These are phyloP conservation scores for Colletotrichum neosansevieriae DNA, from an alignment of 2,329 filamentous ascomycete species.

Conservation along the genomic window DNA sequence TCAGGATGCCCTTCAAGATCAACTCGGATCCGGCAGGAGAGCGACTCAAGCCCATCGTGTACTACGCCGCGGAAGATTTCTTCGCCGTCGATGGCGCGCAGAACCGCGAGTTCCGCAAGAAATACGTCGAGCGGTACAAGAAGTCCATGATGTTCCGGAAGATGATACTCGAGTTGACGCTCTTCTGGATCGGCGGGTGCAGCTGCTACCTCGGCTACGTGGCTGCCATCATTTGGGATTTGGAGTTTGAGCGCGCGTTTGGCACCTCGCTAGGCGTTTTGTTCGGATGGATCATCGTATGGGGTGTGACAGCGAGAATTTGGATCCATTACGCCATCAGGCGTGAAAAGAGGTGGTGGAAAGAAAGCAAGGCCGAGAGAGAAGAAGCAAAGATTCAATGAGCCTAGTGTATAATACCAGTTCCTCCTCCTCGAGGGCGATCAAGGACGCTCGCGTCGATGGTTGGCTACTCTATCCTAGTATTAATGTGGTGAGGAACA, in stretches of 20 bases:
- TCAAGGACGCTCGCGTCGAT: neutral
- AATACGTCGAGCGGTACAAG: slow-evolving; percentile 34
- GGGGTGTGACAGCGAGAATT: slow-evolving; percentile 31
- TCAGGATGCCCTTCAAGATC: slow-evolving; percentile 35
- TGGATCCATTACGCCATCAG: slow-evolving; percentile 37
- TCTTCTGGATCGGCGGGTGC: slow-evolving; percentile 39
- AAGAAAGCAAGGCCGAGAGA: slow-evolving; percentile 35
- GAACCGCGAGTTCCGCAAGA: slow-evolving; percentile 37
- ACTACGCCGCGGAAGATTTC: slow-evolving; percentile 39
- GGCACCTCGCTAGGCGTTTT: slow-evolving; percentile 32
- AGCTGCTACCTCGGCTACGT: slow-evolving; percentile 31
- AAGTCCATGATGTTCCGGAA: slow-evolving; percentile 39
- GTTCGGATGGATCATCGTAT: slow-evolving; percentile 38
- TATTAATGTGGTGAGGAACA: slow-evolving; percentile 34
- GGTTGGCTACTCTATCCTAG: slow-evolving; percentile 24
- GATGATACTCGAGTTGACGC: slow-evolving; percentile 37
- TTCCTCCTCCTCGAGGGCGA: neutral
- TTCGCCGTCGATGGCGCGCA: slow-evolving; percentile 38
- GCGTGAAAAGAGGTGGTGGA: slow-evolving; percentile 37
- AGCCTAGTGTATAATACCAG: slow-evolving; percentile 39
- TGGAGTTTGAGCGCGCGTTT: slow-evolving; percentile 37
- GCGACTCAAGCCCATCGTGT: slow-evolving; percentile 37
- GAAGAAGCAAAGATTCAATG: slow-evolving; percentile 36
- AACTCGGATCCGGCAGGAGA: slow-evolving; percentile 36
- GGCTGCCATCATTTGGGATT: slow-evolving; percentile 36